Evolutionary conservation across 495 filamentous ascomycete genomes (phyloP), one percentile per base, ranked within the genome.

Genomic region (Pseudoneurospora amorphoporcata): DNA sequence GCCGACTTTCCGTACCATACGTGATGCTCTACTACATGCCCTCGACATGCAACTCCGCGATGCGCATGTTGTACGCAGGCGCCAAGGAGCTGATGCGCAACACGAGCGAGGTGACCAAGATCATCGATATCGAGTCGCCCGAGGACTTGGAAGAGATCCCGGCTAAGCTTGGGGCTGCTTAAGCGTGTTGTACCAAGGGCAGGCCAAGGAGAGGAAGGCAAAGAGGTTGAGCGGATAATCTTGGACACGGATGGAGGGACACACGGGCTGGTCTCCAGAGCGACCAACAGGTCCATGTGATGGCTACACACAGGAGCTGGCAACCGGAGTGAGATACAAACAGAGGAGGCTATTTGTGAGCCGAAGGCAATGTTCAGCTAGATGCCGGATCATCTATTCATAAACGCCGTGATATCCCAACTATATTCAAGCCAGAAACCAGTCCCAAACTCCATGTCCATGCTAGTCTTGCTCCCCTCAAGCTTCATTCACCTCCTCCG

Each of bases 71-170:
- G 83, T 99, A 99, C 82, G 95, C 95, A 19, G 90, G 93, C 23
- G 95, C 95, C 35, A 97, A 96, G 80, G 95, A 99, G 83, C 82
- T 97, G 81, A 92, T 99, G 89, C 89, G 94, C 74, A 96, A 91
- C 76, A 94, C 92, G 70, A 91, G 92, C 10, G 93, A 97, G 83
- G 92, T 93, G 38, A 90, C 90, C 39, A 88, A 87, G 73, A 90
- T 97, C 8, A 85, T 97, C 70, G 93, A 97, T 80, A 87, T 97
- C 23, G 88, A 93, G 71, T 86, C 84, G 12, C 84, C 89, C 8
- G 92, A 95, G 58, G 94, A 96, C 69, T 79, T 97, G 76, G 89
- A 89, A 72, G 88, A 88, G 19, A 88, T 97, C 40, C 92, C 92
- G 71, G 81, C 86, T 73, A 91, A 88, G 83, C 79, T 97, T 73